phyloP scores from a whole-genome alignment of 192 early-diverging fungal species.

The Coemansia sp. region DNA sequence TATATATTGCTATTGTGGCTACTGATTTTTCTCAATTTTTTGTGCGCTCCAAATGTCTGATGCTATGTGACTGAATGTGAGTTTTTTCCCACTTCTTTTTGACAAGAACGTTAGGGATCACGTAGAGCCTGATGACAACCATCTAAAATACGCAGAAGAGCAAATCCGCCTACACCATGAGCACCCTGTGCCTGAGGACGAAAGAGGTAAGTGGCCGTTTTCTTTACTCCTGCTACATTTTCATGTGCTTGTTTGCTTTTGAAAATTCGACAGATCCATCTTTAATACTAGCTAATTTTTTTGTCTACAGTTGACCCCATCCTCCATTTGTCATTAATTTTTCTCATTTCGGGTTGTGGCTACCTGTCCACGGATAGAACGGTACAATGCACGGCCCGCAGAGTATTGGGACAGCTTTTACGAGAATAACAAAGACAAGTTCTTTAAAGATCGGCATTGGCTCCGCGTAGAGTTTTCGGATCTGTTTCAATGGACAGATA shows the following conservation, averaged over 20 bases:
- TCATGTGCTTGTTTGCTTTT: background rate
- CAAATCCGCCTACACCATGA: slow-evolving; percentile 74
- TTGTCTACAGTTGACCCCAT: background rate
- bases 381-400: slow-evolving; percentile 59
- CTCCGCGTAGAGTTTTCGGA: slow-evolving; percentile 91
- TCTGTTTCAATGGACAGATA: slow-evolving; percentile 60
- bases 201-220: slow-evolving; percentile 33
- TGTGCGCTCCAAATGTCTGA: background rate
- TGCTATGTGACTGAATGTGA: background rate
- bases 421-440: slow-evolving; percentile 75
- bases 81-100: background rate
- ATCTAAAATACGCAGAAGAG: slow-evolving; percentile 73
- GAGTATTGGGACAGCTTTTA: slow-evolving; percentile 78
- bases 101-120: slow-evolving; percentile 73
- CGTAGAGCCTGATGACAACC: slow-evolving; percentile 85
- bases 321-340: background rate
- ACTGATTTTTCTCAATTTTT: background rate
- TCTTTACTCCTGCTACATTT: background rate
- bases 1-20: background rate
- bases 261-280: background rate
- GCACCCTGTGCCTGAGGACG: slow-evolving; percentile 63
- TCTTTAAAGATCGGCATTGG: slow-evolving; percentile 99
- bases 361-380: slow-evolving; percentile 15
- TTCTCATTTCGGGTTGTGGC: background rate
- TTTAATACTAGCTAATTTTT: background rate